Evolutionary conservation across 805 yeast genomes (phyloP).

Genomic region (Sugiyamaella mastotermitis): DNA sequence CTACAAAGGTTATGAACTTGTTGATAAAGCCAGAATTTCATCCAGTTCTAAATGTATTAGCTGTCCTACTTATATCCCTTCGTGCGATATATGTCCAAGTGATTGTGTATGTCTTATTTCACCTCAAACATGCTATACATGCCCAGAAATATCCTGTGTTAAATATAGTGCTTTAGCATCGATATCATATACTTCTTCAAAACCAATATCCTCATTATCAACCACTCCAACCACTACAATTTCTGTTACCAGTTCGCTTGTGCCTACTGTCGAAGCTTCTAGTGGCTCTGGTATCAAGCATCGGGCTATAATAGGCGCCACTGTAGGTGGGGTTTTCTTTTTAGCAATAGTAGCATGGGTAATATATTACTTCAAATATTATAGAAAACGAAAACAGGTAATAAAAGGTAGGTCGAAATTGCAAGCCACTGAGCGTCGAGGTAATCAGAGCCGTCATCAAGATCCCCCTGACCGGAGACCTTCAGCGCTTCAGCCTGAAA

Average conservation of each 20-base stretch:
- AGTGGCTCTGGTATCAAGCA: constrained; percentile 5
- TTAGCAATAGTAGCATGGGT: too few species aligned
- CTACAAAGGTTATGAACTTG: too few species aligned
- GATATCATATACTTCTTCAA: too few species aligned
- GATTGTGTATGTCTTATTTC: constrained; percentile 16
- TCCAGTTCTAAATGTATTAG: constrained; percentile 14
- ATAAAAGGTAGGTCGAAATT: too few species aligned
- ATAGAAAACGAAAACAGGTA: too few species aligned
- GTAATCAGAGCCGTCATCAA: too few species aligned
- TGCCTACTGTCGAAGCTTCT: constrained; percentile 1
- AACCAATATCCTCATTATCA: not conserved
- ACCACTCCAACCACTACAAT: constrained; percentile 3
- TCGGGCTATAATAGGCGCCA: constrained; percentile 13
- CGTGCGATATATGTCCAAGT: constrained; percentile 14
- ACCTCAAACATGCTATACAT: constrained; percentile 14
- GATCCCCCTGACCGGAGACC: too few species aligned
- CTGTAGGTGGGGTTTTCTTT: constrained; percentile 14
- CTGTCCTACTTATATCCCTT: constrained; percentile 14
- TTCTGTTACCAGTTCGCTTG: not conserved
- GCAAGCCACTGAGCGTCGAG: too few species aligned
- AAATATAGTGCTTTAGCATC: too few species aligned
- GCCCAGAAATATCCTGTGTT: constrained; percentile 14
- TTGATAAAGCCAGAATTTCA: too few species aligned
- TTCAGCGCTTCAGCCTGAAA: too few species aligned
- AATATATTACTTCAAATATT: too few species aligned